Evolutionary conservation across 2,329 filamentous ascomycete species (phyloP), one percentile per base, ranked within the genome.

Genomic region (Penicillium rolfsii): DNA sequence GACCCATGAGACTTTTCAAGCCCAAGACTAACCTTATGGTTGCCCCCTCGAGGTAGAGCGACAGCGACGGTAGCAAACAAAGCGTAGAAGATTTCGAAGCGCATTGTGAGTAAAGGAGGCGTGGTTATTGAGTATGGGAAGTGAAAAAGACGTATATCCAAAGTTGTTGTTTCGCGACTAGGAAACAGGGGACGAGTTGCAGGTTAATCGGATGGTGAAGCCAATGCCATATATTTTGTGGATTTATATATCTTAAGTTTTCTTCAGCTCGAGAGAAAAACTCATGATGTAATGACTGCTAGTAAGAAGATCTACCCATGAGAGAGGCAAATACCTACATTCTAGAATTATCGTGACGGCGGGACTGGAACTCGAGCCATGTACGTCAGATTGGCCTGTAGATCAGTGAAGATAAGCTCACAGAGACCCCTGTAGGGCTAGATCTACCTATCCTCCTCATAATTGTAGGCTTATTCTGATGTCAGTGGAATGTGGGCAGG

Each of bases 401-500:
- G 5, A 11, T 22, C 35, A 36, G 55, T 22, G 36, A 33, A 5
- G 38, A 41, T n/a, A 60, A 43, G 24, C 40, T 52, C 40, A 26
- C 24, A 12, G 49, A 6, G 4, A 12, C 11, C n/a, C 16, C 28
- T 41, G 48, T 7, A 28, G 14, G 40, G 33, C 5, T 14, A 38
- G 33, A 33, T 36, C 14, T 28, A 8, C 30, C n/a, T 5, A 48
- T n/a, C 11, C 26, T 35, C 2, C 8, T 36, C 22, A 16, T 38
- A 14, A 9, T 14, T 52, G 40, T 24, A 48, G 26, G 26, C n/a
- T 22, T 5, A 14, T 36, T 3, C 33, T 64, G 57, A 64, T 55
- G 64, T 65, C 64, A 64, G 52, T 52, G 59, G 58, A 61, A 66
- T 64, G 64, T 26, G 52, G 16, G 26, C 36, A 43, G n/a, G 6